These are phyloP conservation scores for Metschnikowia chrysomelidarum DNA, from an alignment of 805 yeast genomes.

Conservation along the genomic window DNA sequence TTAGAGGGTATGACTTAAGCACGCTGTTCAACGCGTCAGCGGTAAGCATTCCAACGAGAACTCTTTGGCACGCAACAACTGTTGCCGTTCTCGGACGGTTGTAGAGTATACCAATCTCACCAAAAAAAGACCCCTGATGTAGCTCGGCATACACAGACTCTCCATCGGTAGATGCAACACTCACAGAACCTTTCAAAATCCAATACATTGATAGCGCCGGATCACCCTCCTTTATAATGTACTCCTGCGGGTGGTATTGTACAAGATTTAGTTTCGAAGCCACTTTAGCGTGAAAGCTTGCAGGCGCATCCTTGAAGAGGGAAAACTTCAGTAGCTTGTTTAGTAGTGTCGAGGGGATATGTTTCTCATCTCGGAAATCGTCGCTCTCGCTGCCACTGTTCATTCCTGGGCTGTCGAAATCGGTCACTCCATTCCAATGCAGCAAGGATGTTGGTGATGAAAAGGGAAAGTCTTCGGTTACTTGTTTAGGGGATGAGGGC, in stretches of 20 bases:
- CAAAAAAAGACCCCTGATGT: constrained; percentile 68
- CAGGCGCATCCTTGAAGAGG: constrained; percentile 65
- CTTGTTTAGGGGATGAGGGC: too few species aligned
- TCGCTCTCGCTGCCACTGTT: constrained; percentile 12
- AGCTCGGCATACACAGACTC: constrained; percentile 72
- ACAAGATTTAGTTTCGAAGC: constrained; percentile 56
- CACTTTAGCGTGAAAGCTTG: constrained; percentile 57
- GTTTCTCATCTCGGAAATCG: constrained; percentile 11
- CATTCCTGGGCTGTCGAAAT: constrained; percentile 1
- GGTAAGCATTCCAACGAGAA: constrained; percentile 65
- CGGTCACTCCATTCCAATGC: constrained; percentile 6
- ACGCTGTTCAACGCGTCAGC: constrained; percentile 59
- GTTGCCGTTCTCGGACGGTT: constrained; percentile 79
- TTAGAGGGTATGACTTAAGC: constrained; percentile 58
- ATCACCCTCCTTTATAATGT: constrained; percentile 68
- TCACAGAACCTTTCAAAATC: constrained; percentile 72
- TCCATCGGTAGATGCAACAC: constrained; percentile 76
- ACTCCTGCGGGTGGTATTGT: constrained; percentile 66
- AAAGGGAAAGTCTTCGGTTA: not conserved
- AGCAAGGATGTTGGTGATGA: not conserved
- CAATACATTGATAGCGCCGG: constrained; percentile 77
- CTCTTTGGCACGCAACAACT: constrained; percentile 66
- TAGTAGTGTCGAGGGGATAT: constrained; percentile 52
- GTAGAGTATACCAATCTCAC: constrained; percentile 75
- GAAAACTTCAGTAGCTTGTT: constrained; percentile 57